Conservation (phyloP, 305 asterid genomes). For the Fraxinus nigra region DNA sequence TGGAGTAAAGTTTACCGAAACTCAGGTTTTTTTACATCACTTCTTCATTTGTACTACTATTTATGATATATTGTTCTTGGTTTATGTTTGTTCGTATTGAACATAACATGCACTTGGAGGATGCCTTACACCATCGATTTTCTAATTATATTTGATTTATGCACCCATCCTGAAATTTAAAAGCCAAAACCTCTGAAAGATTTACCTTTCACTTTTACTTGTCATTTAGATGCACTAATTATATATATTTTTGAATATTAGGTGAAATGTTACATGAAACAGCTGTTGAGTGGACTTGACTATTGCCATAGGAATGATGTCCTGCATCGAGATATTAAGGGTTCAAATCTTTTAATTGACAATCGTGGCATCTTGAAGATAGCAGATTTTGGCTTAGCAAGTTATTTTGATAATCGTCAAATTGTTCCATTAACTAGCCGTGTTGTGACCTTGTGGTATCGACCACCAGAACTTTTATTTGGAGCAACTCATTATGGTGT, state of each 20-base stretch:
- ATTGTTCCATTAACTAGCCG: conserved; percentile 81
- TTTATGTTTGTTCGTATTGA: background rate
- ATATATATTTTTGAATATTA: conserved; percentile 17
- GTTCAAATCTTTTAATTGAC: conserved; percentile 81
- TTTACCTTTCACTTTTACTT: conserved; percentile 2
- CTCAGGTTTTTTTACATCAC: conserved; percentile 49
- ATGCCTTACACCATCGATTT: background rate
- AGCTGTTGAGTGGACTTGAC: conserved; percentile 86
- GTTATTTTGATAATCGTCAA: conserved; percentile 54
- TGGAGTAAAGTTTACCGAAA: conserved; percentile 73
- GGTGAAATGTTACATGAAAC: conserved; percentile 94
- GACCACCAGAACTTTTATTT: conserved; percentile 93
- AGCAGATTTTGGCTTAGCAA: conserved; percentile 97
- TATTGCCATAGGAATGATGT: conserved; percentile 80
- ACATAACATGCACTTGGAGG: background rate
- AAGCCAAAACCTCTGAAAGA: background rate
- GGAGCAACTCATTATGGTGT: conserved; percentile 85
- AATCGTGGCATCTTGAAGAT: conserved; percentile 84
- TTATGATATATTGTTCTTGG: background rate
- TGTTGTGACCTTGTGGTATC: conserved; percentile 97
- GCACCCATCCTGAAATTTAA: background rate
- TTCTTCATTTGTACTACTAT: background rate
- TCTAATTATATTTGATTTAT: background rate
- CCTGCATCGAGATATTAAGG: conserved; percentile 93
- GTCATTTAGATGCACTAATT: background rate